Base-by-base conservation (phyloP, 768 basidiomycete species). In the Russula ochroleuca region DNA sequence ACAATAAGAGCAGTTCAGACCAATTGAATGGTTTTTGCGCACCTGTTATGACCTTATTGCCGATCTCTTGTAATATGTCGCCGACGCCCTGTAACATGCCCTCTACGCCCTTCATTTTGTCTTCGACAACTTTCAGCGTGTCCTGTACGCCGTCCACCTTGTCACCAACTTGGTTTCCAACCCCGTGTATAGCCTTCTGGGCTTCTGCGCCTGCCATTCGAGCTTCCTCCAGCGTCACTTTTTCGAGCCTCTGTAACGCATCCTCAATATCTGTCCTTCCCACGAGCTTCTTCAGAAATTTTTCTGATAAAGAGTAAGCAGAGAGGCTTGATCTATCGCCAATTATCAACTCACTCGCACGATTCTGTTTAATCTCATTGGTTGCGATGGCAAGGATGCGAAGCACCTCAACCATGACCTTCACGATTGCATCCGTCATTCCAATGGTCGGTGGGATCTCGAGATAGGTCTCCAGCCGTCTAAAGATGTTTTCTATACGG, bases 221-320 rank as follows among this genome's bases (percentile, higher is more conserved):
- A 45, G 40, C 40, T 41, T 64, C 63, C 5, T 55, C 53, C 4
- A 45, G 23, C 1, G 59, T 64, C 14, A 64, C 2, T 4, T 14
- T 55, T 19, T 64, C 59, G 7, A 61, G 10, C 5, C 23, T 17
- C 15, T 31, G 55, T 17, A 56, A 15, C 10, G 55, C 55, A 31
- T 41, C 55, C 55, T 40, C 31, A 5, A 64, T 35, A 2, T 49
- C 53, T 0, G 2, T 43, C 8, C 19, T 33, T 28, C 63, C 54
- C 1, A 40, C 25, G 1, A 65, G n/a, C 19, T 17, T 56, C 5
- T 43, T 65, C 15, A 43, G 0, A 33, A 50, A 31, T 13, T 2
- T 51, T 61, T 56, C 63, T 65, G 7, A n/a, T 7, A 1, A 45
- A 14, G 0, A 10, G 13, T 51, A 17, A 61, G 47, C 15, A 33